Evolutionary conservation across 257 asterid species (phyloP).

Genomic region (Rauvolfia tetraphylla): DNA sequence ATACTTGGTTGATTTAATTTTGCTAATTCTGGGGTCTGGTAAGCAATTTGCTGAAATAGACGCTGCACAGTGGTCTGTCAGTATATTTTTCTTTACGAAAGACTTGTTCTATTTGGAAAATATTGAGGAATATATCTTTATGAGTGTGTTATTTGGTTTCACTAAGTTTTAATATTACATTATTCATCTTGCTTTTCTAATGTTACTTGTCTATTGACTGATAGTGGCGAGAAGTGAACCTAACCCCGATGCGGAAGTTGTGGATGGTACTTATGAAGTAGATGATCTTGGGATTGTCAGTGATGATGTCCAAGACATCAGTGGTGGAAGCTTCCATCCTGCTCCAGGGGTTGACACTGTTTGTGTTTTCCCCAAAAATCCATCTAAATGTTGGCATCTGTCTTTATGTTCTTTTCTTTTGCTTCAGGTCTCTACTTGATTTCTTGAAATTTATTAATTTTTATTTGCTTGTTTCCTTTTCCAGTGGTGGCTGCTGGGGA

Average conservation of each 20-base stretch:
- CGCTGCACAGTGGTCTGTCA: background rate
- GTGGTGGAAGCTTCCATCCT: constrained; percentile 55
- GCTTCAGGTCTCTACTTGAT: background rate
- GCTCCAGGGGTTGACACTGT: constrained; percentile 85
- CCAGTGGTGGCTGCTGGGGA: constrained; percentile 80
- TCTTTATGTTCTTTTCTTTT: background rate
- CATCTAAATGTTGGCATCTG: constrained; percentile 57
- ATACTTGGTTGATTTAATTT: background rate
- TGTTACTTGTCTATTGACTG: constrained; percentile 13
- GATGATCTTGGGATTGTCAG: constrained; percentile 81
- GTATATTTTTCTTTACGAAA: background rate
- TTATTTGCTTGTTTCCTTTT: constrained; percentile 21
- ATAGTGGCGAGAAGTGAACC: constrained; percentile 71
- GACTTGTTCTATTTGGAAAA: background rate
- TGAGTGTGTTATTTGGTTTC: background rate
- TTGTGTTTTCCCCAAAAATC: constrained; percentile 88
- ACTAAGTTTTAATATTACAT: background rate
- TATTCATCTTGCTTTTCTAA: background rate
- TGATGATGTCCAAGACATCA: constrained; percentile 80
- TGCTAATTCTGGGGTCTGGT: background rate
- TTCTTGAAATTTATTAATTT: background rate
- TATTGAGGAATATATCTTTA: background rate
- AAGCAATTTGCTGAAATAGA: background rate
- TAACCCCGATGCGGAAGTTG: constrained; percentile 56
- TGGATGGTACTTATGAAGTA: constrained; percentile 50